Conservation (phyloP, 2,329 filamentous ascomycete species). For the Alternaria atra region DNA sequence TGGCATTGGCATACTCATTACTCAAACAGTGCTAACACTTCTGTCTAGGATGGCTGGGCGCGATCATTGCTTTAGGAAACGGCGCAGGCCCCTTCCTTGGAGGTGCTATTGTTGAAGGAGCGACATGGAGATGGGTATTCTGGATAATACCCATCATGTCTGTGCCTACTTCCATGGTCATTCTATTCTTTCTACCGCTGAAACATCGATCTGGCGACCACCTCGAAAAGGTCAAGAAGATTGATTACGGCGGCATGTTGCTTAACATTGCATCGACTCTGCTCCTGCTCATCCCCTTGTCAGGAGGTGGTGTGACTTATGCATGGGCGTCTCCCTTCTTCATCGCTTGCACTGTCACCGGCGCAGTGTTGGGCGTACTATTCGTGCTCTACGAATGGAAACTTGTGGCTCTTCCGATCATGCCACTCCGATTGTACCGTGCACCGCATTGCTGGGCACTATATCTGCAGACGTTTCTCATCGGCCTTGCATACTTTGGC, state of each 20-base stretch:
- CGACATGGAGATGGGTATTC: slow-evolving; percentile 27
- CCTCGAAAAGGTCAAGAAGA: slow-evolving; percentile 61
- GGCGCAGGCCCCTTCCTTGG: slow-evolving; percentile 30
- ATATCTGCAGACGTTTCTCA: slow-evolving; percentile 66
- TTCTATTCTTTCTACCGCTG: slow-evolving; percentile 44
- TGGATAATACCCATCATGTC: slow-evolving; percentile 32
- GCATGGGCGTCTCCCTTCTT: slow-evolving; percentile 65
- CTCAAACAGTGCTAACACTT: background rate
- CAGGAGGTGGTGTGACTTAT: slow-evolving; percentile 67
- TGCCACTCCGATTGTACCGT: slow-evolving; percentile 65
- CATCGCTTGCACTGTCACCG: slow-evolving; percentile 65
- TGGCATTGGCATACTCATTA: background rate
- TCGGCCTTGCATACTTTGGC: slow-evolving; percentile 67
- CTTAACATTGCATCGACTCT: slow-evolving; percentile 66
- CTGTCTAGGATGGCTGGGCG: slow-evolving; percentile 24
- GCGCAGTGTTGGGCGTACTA: slow-evolving; percentile 55
- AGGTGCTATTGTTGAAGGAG: slow-evolving; percentile 27
- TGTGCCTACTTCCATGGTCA: slow-evolving; percentile 17
- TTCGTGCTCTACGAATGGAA: slow-evolving; percentile 68
- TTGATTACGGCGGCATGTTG: slow-evolving; percentile 68
- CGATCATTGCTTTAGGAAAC: slow-evolving; percentile 30
- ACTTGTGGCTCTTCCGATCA: slow-evolving; percentile 65
- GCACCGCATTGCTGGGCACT: slow-evolving; percentile 64
- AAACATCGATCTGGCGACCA: slow-evolving; percentile 56
- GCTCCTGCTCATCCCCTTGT: slow-evolving; percentile 70